Base-by-base conservation (phyloP, 768 basidiomycete species). In the Steccherinum ochraceum region DNA sequence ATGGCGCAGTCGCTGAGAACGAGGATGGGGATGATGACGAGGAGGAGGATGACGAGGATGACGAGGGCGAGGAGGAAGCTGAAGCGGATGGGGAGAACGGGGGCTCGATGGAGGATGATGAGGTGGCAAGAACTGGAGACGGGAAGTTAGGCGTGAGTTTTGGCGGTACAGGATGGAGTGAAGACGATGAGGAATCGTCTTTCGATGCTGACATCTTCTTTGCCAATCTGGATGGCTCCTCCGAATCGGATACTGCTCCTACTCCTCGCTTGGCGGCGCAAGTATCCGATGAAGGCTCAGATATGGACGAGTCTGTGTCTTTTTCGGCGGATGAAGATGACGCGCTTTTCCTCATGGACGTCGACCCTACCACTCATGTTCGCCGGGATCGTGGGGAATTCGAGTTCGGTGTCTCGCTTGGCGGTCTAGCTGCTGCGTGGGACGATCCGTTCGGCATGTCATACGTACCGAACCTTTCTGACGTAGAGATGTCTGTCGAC, bases 121-220 rank as follows among this genome's bases (percentile, higher is more conserved):
- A 55, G 25, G 67, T 64, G 18, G n/a, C 7, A 19, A 5, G 7
- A 10, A 5, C 41, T 7, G n/a, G 16, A n/a, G 64, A 56, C 55
- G 56, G 57, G 23, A 52, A 59, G 30, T 57, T 63, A 16, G 64
- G 62, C 45, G 64, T 65, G 35, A 68, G 70, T 45, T 86, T 82
- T 59, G 76, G 77, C 39, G 86, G 84, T 45, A 83, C 83, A 1
- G 82, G 85, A 40, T 92, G 87, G 88, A 84, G 84, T 39, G 84
- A 86, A 18, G 85, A 83, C 51, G 87, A 77, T 20, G 69, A 83
- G 55, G 88, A 89, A 63, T 84, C 81, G 2, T 80, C 76, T 53
- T 87, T 89, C 58, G 89, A 92, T 58, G 89, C 89, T 10, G 88
- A 91, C 54, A 65, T 91, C 0, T 91, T 92, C 69, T 91, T 92